Conservation (phyloP, 371 early-diverging fungal genomes). For the Lichtheimia ornata region DNA sequence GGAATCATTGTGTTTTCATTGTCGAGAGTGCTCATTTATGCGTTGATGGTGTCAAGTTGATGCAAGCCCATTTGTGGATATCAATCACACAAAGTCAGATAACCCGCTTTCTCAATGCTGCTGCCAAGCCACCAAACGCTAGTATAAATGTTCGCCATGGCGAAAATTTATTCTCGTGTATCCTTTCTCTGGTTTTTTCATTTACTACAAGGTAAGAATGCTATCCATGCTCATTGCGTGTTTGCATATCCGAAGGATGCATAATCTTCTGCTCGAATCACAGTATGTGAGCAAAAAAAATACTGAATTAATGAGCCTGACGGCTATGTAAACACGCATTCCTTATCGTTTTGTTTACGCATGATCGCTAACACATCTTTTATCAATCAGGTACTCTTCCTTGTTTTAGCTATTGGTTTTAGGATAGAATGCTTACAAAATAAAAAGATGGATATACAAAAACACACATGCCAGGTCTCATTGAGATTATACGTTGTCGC, state of each 20-base stretch:
- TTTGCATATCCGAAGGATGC: neutral
- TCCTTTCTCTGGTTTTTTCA: neutral
- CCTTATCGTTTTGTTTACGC: no score
- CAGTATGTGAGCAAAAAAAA: constrained; percentile 3
- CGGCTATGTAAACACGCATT: neutral
- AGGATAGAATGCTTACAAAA: no score
- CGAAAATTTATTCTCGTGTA: neutral
- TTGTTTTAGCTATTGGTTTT: no score
- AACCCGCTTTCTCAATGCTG: neutral
- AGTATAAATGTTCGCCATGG: neutral
- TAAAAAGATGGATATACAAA: no score
- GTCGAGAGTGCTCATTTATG: neutral
- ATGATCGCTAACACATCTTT: no score
- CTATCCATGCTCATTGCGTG: neutral
- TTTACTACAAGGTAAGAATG: neutral
- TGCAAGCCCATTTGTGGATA: neutral
- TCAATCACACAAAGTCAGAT: neutral
- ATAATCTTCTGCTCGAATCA: neutral
- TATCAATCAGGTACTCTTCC: no score
- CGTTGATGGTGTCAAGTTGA: neutral
- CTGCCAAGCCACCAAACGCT: neutral
- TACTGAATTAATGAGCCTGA: constrained; percentile 5
- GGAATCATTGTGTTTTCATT: neutral
- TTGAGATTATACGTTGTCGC: no score
- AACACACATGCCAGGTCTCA: no score